These are phyloP conservation scores for Cercospora zeina DNA, from an alignment of 2,329 filamentous ascomycete genomes.

Conservation along the genomic window DNA sequence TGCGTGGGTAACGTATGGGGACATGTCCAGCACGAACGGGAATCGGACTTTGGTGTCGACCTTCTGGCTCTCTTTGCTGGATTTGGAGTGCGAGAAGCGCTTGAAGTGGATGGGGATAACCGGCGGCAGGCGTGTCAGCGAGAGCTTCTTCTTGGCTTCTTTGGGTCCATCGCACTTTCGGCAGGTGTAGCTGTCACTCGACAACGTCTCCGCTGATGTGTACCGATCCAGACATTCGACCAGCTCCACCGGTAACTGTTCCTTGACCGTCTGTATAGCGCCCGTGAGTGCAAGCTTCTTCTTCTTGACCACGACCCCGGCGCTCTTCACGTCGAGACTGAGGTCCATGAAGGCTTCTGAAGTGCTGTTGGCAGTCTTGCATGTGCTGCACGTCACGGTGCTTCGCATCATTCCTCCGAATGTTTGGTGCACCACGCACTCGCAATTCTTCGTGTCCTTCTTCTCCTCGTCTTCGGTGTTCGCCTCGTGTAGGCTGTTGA, in stretches of 20 bases:
- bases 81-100: conserved; percentile 43
- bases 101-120: conserved; percentile 92
- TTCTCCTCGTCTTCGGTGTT: conserved; percentile 57
- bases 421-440: conserved; percentile 89
- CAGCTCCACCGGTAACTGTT: conserved; percentile 44
- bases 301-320: conserved; percentile 61
- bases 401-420: conserved; percentile 91
- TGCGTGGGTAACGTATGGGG: conserved; percentile 68
- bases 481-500: conserved; percentile 81
- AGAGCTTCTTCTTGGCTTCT: conserved; percentile 79
- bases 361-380: conserved; percentile 76
- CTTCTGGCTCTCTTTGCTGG: conserved; percentile 77
- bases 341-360: conserved; percentile 90
- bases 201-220: conserved; percentile 74
- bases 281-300: conserved; percentile 52
- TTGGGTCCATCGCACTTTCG: conserved; percentile 72
- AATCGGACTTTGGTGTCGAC: conserved; percentile 86
- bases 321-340: conserved; percentile 77
- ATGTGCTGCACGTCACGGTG: conserved; percentile 87
- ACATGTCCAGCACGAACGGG: conserved; percentile 82
- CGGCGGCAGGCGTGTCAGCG: conserved; percentile 80
- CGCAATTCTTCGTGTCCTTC: conserved; percentile 56
- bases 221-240: conserved; percentile 78
- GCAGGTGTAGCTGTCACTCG: conserved; percentile 79
- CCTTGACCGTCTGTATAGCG: conserved; percentile 40